Base-by-base conservation (phyloP, 768 basidiomycete species). In the Russula sp. region DNA sequence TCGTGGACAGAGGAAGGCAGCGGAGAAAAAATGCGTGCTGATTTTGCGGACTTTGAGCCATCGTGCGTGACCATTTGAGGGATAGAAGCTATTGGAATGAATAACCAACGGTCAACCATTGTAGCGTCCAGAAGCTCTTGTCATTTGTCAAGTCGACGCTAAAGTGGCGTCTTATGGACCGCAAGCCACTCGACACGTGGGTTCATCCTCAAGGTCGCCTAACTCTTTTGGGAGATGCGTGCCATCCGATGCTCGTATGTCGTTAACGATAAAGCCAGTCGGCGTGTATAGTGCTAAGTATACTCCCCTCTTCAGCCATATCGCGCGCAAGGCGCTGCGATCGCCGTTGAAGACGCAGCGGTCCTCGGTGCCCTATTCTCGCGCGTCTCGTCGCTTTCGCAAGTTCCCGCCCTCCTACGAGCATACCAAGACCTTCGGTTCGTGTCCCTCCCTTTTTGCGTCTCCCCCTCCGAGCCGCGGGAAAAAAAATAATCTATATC, bases 351-450 rank as follows among this genome's bases (percentile, higher is more conserved):
- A 70, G 84, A 82, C 66, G 79, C 78, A 0, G 79, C 81, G 0
- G 79, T 81, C 11, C 71, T 82, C 22, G 76, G 76, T 16, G 72
- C 78, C 58, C 76, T 86, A 16, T 77, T 87, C 67, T 81, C 82
- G 0, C 79, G 73, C 28, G 69, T 87, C 52, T 74, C 79, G 0
- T 72, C 73, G 28, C 72, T 66, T 24, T 54, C 72, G 0, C 84
- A 86, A 69, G 76, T 85, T 11, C 61, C 67, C 1, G 71, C 76
- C 3, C 73, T 86, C 20, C 73, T 87, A 14, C 73, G 73, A 13
- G 84, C 82, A 0, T 87, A 86, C 67, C 73, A 86, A 62, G 68
- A 70, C 3, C 76, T 87, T 20, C 82, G 85, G 68, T 69, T 30
- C 53, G 49, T 52, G 24, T 52, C 26, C 5, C 50, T 16, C 18